Evolutionary conservation across 192 early-diverging fungal genomes (phyloP), one percentile per base, ranked within the genome.

Genomic region (Umbelopsis isabellina): DNA sequence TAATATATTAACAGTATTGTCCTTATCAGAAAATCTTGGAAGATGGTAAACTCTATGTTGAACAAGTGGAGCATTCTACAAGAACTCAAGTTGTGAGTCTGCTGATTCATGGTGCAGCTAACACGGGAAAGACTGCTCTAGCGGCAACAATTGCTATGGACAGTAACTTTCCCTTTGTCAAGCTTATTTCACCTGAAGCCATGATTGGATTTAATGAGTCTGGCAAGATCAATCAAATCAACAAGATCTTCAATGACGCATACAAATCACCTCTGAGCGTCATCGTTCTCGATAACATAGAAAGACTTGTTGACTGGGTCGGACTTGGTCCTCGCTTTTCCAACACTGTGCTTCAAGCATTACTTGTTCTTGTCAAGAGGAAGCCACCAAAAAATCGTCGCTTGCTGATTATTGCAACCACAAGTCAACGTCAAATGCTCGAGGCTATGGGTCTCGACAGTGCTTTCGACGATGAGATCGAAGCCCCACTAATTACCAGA

Each of bases 281-380:
- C 21, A 91, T 99, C 75, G 94, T 99, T 22, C 86, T 99, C 72
- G 97, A 99, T 74, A 84, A 93, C 41, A 91, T 99, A 51, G 96
- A 99, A 83, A 88, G 96, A 44, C 76, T 99, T 11, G 74, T 97
- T 30, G 97, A 98, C 55, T 99, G 92, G 88, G 96, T 98, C 1
- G 87, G 90, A 4, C 96, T 99, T 78, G 97, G 97, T 37, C 91
- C 96, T 35, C 86, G 95, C 18, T 98, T 99, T 76, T 97, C 96
- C 21, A 99, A 97, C 80, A 78, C 85, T 2, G 88, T 98, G 1
- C 80, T 99, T 13, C 97, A 99, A 76, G 94, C 96, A 1, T 83
- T 99, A 49, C 81, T 97, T 47, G 96, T 99, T 5, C 76, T 99
- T 64, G 76, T 99, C 35, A 97, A 97, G 82, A 95, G 94, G 74